Evolutionary conservation across 2,329 filamentous ascomycete species (phyloP), one percentile per base, ranked within the genome.

Genomic region (Alternaria sp.): DNA sequence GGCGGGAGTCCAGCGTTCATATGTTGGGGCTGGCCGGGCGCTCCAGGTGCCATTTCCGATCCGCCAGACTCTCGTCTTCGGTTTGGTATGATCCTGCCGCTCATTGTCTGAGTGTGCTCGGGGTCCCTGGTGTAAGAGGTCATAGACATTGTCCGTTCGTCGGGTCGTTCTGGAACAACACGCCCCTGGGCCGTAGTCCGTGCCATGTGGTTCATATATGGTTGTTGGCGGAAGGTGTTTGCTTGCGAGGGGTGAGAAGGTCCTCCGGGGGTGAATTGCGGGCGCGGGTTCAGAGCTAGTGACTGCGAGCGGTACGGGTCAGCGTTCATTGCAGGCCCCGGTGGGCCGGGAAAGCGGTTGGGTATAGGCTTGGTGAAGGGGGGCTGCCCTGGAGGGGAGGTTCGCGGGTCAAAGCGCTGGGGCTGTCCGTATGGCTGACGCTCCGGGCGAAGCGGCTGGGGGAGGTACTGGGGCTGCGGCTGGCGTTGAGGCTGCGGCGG

Each of bases 111-210:
- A 12, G 84, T 81, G 79, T 96, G 91, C 47, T 93, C 91, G 64
- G 88, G 86, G 71, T 96, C 93, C 57, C 91, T 86, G 4, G 90
- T 86, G 70, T 93, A 92, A 10, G 92, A 93, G 6, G 91, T 96
- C 90, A 99, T 91, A 49, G 95, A 97, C 96, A 98, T 98, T 67
- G 96, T 90, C 61, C 96, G 89, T 80, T 98, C 95, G 73, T 96
- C 93, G 65, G 94, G 91, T 57, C 95, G 89, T 77, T 97, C 94
- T 1, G 96, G 96, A 9, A 99, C 93, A 36, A 96, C 86, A 64
- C 96, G 88, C 30, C 96, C 96, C 78, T 97, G 94, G 9, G 94
- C 93, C 3, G 96, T 99, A 52, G 93, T 97, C 65, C 91, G 87
- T 2, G 93, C 90, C 71, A 89, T 86, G 59, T 87, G 83, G 64